A percentile compares a stretch with the other conserved stretches of the same genome.
Evolutionary conservation across 371 early-diverging fungal genomes (phyloP).

Genomic region (Mucor saturninus): DNA sequence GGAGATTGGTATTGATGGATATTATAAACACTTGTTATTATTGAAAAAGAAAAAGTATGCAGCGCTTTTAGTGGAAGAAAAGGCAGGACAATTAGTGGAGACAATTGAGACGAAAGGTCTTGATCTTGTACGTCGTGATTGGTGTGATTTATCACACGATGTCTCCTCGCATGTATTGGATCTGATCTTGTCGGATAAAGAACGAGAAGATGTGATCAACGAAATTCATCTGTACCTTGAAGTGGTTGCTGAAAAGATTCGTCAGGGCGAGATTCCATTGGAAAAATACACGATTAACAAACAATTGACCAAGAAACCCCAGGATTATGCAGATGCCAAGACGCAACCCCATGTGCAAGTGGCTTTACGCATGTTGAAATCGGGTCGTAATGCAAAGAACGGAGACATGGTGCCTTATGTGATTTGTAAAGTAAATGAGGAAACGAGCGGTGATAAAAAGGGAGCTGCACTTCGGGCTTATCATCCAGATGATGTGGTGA

Average conservation of each 20-base stretch:
- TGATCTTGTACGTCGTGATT: conserved; percentile 98
- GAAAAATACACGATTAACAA: conserved; percentile 96
- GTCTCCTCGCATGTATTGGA: conserved; percentile 82
- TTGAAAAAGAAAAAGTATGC: conserved; percentile 99
- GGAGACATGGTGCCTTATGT: conserved; percentile 98
- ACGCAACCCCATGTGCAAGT: conserved; percentile 97
- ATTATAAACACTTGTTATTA: conserved; percentile 92
- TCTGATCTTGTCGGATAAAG: conserved; percentile 76
- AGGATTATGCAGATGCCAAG: conserved; percentile 90
- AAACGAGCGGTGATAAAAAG: conserved; percentile 37
- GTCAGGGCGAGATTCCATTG: conserved; percentile 70
- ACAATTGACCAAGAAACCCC: conserved; percentile 92
- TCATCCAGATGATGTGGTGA: conserved; percentile 88
- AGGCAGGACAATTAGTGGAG: conserved; percentile 61
- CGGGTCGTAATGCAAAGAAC: conserved; percentile 72
- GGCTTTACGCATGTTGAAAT: conserved; percentile 83
- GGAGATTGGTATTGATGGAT: conserved; percentile 98
- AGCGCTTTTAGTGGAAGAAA: conserved; percentile 76
- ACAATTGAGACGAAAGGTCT: conserved; percentile 96
- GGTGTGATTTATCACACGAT: conserved; percentile 94
- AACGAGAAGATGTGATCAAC: conserved; percentile 78
- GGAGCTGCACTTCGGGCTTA: conserved; percentile 82
- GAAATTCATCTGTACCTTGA: conserved; percentile 79
- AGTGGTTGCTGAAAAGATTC: conserved; percentile 74
- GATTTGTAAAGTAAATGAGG: conserved; percentile 77